Conservation (phyloP, 352 stramenopile genomes). For the Lagenidium giganteum region DNA sequence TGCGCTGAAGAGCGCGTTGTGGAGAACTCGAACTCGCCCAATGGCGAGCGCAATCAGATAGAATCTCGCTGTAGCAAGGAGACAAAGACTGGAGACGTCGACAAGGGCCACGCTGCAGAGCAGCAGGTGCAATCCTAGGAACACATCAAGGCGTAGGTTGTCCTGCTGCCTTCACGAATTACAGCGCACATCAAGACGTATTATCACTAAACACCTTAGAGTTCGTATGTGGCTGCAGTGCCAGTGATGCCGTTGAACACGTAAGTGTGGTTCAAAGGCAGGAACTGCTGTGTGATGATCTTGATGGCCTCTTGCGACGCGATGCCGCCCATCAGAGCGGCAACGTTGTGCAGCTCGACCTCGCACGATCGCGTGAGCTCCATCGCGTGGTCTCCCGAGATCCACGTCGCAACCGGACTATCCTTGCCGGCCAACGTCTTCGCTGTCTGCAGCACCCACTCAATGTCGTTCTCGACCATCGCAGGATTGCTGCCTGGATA, state of each 20-base stretch:
- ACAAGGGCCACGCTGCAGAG: too few species aligned
- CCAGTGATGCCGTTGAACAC: slow-evolving; percentile 97
- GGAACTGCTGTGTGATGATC: slow-evolving; percentile 97
- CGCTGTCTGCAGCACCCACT: slow-evolving; percentile 53
- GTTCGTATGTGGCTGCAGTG: slow-evolving; percentile 54
- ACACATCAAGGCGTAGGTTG: background rate
- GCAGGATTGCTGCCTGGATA: slow-evolving; percentile 80
- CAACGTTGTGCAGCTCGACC: slow-evolving; percentile 92
- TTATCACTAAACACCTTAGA: too few species aligned
- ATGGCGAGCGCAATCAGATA: too few species aligned
- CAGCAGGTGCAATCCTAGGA: background rate
- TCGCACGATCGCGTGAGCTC: slow-evolving; percentile 92
- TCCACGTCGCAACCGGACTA: slow-evolving; percentile 31
- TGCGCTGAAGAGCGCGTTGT: slow-evolving; percentile 52
- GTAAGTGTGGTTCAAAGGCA: slow-evolving; percentile 96
- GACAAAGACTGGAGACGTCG: too few species aligned
- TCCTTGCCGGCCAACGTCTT: slow-evolving; percentile 21
- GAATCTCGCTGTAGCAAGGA: too few species aligned
- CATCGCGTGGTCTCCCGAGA: slow-evolving; percentile 70
- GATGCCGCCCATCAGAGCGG: slow-evolving; percentile 94
- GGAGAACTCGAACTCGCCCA: too few species aligned
- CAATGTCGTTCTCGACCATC: slow-evolving; percentile 43
- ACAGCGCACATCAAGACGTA: too few species aligned
- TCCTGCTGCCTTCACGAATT: too few species aligned
- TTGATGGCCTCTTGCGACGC: slow-evolving; percentile 98